These are phyloP conservation scores for Hyaloscypha finlandica DNA, from an alignment of 495 filamentous ascomycete genomes.

Conservation along the genomic window DNA sequence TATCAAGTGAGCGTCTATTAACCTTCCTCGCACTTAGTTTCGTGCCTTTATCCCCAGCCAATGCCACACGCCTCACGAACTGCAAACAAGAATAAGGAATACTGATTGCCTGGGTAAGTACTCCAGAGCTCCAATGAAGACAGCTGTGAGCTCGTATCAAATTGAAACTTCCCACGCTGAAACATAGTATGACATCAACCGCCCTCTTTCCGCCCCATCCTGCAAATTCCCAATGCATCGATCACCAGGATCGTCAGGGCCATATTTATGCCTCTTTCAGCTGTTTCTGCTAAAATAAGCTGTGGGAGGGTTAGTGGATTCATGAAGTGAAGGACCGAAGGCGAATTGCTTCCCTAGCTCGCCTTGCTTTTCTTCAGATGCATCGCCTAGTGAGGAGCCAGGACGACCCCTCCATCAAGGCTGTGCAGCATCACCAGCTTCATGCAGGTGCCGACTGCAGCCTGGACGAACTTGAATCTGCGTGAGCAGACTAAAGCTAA, in stretches of 20 bases:
- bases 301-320: background rate
- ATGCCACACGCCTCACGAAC: background rate
- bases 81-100: background rate
- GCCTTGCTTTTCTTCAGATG: constrained; percentile 4
- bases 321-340: background rate
- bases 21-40: background rate
- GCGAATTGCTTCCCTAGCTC: background rate
- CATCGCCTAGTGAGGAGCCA: background rate
- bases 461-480: background rate
- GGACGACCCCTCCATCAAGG: background rate
- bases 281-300: background rate
- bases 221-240: background rate
- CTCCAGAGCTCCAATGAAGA: background rate
- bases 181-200: background rate
- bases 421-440: constrained; percentile 6
- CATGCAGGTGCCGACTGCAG: background rate
- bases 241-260: background rate
- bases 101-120: background rate
- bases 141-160: background rate
- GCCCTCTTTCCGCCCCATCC: background rate
- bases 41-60: background rate
- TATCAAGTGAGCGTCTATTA: background rate
- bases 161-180: constrained; percentile 2
- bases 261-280: constrained; percentile 4
- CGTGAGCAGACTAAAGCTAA: background rate